Base-by-base conservation (phyloP, 2,329 filamentous ascomycete genomes). In the Colletotrichum tamarilloi region DNA sequence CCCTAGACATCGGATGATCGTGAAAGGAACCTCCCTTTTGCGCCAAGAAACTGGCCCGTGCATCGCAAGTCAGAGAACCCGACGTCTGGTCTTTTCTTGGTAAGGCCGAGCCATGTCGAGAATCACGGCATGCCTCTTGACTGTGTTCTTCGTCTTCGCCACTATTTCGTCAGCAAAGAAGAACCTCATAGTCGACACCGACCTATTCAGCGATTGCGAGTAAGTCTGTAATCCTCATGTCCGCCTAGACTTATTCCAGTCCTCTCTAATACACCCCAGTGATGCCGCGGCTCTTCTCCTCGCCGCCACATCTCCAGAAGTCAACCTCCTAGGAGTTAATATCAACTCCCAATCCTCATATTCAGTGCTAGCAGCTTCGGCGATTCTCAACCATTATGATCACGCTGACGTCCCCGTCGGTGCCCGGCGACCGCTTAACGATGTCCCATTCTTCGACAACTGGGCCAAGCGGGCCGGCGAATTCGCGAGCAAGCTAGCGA, bases 161-260 rank as follows among this genome's bases (percentile, higher is more conserved):
- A 16, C 24, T 8, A 56, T 30, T 5, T 42, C 42, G 9, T 49
- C 55, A 32, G 73, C 62, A 5, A 68, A 42, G 32, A 84, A 82
- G 69, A 83, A 83, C 30, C 77, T 87, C 35, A 83, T 87, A 62
- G 80, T 87, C 22, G 85, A 87, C 75, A 87, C 85, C 0, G 85
- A 87, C 72, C 76, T 87, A 22, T 86, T 85, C 76, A 84, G 83
- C 52, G 85, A 87, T 67, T 85, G 86, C 42, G 85, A 87, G 83
- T 85, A 79, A 75, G 80, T 71, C 16, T 38, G 19, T 22, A 3
- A 24, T 56, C 14, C 28, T 46, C 22, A 28, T 22, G 64, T 12
- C 5, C 26, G 11, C 1, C 42, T 24, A 5, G 5, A 19, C 16
- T 19, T 1, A 35, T 4, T 16, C 11, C 11, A 6, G n/a, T 52